A percentile compares a stretch with the other conserved stretches of the same genome.
phyloP scores from a whole-genome alignment of 1,284 basidiomycete genomes.

The Moesziomyces globuligerus region DNA sequence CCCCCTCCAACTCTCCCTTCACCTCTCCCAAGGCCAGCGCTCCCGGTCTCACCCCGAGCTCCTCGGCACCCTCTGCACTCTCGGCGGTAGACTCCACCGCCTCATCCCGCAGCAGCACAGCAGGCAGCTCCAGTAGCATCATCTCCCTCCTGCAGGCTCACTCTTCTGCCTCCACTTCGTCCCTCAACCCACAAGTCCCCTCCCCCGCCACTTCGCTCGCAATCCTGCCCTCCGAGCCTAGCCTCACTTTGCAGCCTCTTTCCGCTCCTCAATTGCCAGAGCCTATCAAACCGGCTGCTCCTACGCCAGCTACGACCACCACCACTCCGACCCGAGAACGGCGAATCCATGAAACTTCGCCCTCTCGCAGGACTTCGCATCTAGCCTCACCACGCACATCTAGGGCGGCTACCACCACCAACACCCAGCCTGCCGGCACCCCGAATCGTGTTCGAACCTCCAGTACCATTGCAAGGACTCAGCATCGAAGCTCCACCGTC shows the following conservation, averaged over 20 bases:
- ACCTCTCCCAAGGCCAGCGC: constrained; percentile 7
- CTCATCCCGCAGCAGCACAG: constrained; percentile 3
- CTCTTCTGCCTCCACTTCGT: constrained; percentile 20
- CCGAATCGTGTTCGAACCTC: constrained; percentile 22
- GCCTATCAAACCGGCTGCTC: constrained; percentile 9
- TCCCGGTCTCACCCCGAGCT: constrained; percentile 2
- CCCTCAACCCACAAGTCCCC: constrained; percentile 5
- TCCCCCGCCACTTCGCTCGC: constrained; percentile 23
- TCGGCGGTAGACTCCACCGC: constrained; percentile 20
- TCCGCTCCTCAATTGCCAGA: constrained; percentile 1
- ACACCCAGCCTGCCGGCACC: constrained; percentile 10
- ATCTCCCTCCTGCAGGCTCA: constrained; percentile 35
- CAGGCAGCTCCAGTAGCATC: constrained; percentile 25
- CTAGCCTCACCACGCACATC: constrained; percentile 23
- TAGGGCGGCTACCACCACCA: constrained; percentile 18
- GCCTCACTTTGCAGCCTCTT: constrained; percentile 12
- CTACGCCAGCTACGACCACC: constrained; percentile 2
- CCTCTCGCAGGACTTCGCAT: constrained; percentile 13
- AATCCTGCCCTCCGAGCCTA: constrained; percentile 11
- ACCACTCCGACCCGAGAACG: constrained; percentile 13
- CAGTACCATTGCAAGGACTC: neutral
- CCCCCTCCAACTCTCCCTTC: constrained; percentile 8
- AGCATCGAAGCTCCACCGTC: constrained; percentile 15
- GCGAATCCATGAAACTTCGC: neutral
- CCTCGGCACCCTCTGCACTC: constrained; percentile 13